Percentiles rank a stretch among this genome's conserved stretches.
Conservation (phyloP, 2,329 filamentous ascomycete genomes). For the Paecilomyces dactylethromorphus region DNA sequence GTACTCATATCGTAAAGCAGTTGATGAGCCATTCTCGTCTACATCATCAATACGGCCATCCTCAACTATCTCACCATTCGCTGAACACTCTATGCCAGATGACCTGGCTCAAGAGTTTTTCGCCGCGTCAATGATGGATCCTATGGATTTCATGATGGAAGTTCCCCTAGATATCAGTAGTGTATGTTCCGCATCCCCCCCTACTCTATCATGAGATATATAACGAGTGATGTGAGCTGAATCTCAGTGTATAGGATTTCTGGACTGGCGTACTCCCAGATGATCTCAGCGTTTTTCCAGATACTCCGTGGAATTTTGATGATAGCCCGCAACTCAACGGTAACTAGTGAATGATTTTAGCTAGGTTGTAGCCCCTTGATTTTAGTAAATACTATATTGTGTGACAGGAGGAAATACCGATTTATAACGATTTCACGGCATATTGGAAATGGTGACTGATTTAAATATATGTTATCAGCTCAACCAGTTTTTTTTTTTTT, state of each 20-base stretch:
- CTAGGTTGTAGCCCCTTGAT: background rate
- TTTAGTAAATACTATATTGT: background rate
- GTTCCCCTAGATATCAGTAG: background rate
- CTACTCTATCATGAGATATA: background rate
- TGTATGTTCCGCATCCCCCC: background rate
- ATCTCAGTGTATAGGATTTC: background rate
- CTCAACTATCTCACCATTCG: background rate
- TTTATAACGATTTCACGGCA: background rate
- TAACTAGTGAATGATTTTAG: background rate
- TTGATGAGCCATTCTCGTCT: background rate
- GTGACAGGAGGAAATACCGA: background rate
- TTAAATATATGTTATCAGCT: too few species aligned
- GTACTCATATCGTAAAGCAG: background rate
- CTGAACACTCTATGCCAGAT: background rate
- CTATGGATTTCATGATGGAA: background rate
- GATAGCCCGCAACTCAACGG: background rate
- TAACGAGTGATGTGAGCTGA: background rate
- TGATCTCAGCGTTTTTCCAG: background rate
- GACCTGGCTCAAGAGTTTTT: background rate
- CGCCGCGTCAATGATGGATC: background rate
- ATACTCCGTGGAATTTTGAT: background rate
- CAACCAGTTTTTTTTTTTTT: too few species aligned
- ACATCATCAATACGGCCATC: background rate
- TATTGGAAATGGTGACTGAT: too few species aligned
- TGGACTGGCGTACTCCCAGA: background rate